Evolutionary conservation across 2,329 filamentous ascomycete genomes (phyloP).

Genomic region (Aspergillus pseudotamarii): DNA sequence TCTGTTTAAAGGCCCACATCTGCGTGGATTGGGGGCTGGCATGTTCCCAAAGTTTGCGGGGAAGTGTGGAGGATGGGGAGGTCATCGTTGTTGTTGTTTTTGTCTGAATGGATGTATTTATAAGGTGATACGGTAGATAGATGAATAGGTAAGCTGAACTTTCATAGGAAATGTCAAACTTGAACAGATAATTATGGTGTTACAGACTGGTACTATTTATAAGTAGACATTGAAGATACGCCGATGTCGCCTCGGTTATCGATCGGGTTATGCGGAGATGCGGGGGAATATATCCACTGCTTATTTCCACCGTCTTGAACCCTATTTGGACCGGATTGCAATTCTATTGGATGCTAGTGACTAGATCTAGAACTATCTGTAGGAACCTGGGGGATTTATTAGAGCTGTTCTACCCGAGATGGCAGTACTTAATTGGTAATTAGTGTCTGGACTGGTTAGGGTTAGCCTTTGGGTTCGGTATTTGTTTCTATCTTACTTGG

Average conservation of each 20-base stretch:
- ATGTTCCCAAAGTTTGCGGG: slow-evolving; percentile 71
- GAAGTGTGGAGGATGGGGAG: slow-evolving; percentile 28
- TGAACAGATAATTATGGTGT: no score
- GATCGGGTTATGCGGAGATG: neutral
- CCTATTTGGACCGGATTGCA: neutral
- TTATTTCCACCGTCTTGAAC: neutral
- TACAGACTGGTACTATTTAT: neutral
- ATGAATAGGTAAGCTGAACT: no score
- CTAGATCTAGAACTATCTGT: neutral
- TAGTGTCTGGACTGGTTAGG: no score
- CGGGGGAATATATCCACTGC: neutral
- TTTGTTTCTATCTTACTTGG: no score
- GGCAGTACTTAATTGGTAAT: neutral
- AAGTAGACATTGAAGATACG: neutral
- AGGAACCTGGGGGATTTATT: neutral
- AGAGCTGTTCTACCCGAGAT: neutral
- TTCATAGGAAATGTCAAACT: no score
- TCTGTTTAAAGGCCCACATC: slow-evolving; percentile 70
- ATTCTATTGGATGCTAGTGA: neutral
- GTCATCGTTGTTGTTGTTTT: slow-evolving; percentile 13
- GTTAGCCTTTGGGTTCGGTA: no score
- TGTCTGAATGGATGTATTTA: no score
- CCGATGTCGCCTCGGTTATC: neutral
- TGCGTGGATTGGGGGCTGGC: slow-evolving; percentile 62
- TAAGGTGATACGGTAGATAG: no score